Evolutionary conservation across 2,329 filamentous ascomycete genomes (phyloP).

Genomic region (Colletotrichum incanum): DNA sequence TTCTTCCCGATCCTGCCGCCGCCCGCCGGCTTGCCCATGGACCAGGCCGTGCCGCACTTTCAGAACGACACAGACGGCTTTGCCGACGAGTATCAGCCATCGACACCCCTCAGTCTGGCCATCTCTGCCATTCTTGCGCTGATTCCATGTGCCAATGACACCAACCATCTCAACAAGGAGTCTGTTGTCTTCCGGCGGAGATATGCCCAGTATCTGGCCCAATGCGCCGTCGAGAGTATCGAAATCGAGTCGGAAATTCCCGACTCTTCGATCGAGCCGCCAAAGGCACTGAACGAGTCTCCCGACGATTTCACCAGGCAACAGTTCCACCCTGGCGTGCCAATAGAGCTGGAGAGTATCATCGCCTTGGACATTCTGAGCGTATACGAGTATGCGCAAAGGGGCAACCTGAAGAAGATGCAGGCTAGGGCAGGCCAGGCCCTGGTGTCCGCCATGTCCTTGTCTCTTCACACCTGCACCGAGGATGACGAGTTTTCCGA

Average conservation of each 20-base stretch:
- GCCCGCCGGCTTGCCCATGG: conserved; percentile 53
- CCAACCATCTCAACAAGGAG: conserved; percentile 54
- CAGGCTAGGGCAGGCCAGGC: conserved; percentile 63
- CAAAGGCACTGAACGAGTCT: conserved; percentile 59
- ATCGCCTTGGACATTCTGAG: conserved; percentile 64
- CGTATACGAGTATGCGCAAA: conserved; percentile 68
- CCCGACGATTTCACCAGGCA: conserved; percentile 51
- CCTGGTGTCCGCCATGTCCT: conserved; percentile 61
- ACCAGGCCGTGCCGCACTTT: conserved; percentile 52
- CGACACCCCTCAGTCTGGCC: conserved; percentile 61
- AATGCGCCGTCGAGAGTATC: conserved; percentile 63
- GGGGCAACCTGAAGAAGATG: conserved; percentile 69
- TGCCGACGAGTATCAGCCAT: conserved; percentile 55
- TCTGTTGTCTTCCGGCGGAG: conserved; percentile 61
- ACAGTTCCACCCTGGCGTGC: conserved; percentile 61
- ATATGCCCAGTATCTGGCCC: conserved; percentile 65
- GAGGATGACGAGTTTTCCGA: conserved; percentile 60
- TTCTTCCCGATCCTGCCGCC: conserved; percentile 66
- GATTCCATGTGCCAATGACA: conserved; percentile 61
- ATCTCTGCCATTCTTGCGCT: conserved; percentile 65
- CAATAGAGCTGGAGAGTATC: conserved; percentile 63
- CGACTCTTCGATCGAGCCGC: conserved; percentile 61
- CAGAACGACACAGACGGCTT: conserved; percentile 55
- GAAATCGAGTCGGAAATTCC: conserved; percentile 64
- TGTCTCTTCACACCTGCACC: conserved; percentile 59